Percentiles rank a stretch among this genome's conserved stretches.
phyloP scores from a whole-genome alignment of 2,329 filamentous ascomycete genomes.

The Elsinoe necatrix region DNA sequence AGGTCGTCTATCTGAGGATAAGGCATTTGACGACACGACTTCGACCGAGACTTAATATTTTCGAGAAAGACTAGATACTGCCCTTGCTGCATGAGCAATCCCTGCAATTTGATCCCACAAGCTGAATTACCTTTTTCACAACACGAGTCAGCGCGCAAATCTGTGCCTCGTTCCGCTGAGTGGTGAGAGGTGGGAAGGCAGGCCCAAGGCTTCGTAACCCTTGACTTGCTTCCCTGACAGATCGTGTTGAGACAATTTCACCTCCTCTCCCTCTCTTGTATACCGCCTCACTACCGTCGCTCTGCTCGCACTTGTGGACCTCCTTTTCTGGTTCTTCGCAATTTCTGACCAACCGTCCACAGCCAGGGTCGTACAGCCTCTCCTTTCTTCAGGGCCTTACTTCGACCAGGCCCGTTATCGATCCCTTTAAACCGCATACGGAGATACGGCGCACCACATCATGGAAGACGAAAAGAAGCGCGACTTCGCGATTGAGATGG shows the following conservation, averaged over 20 bases:
- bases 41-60: neutral
- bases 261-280: neutral
- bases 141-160: conserved; percentile 9
- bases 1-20: neutral
- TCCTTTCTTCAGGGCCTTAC: conserved; percentile 6
- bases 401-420: conserved; percentile 14
- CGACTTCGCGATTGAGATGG: conserved; percentile 63
- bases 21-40: neutral
- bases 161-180: conserved; percentile 3
- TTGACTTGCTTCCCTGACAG: conserved; percentile 1
- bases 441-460: conserved; percentile 24
- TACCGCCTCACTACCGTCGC: neutral
- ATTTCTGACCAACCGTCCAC: neutral
- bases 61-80: neutral
- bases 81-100: neutral
- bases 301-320: neutral
- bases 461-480: conserved; percentile 91
- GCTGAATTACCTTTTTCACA: neutral
- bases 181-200: neutral
- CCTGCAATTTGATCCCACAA: neutral
- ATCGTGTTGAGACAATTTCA: neutral
- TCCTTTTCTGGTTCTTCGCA: neutral
- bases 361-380: neutral
- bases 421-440: conserved; percentile 12
- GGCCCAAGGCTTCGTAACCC: conserved; percentile 8